phyloP scores from a whole-genome alignment of 768 basidiomycete genomes.

The Filobasidium floriforme region DNA sequence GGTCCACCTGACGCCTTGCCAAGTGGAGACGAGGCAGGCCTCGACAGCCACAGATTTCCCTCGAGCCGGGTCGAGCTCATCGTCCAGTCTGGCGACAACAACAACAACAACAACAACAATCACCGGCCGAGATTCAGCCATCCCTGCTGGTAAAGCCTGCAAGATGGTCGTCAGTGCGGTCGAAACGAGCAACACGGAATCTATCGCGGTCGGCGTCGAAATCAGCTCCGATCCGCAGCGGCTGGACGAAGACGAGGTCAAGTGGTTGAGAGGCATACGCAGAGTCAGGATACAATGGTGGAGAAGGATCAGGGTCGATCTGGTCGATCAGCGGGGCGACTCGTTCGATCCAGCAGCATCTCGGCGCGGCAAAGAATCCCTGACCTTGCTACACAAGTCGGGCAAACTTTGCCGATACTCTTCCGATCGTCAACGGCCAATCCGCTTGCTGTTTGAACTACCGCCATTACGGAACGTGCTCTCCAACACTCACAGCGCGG shows the following conservation, averaged over 20 bases:
- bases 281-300: slow-evolving; percentile 40
- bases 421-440: slow-evolving; percentile 53
- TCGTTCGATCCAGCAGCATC: slow-evolving; percentile 14
- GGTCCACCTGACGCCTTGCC: background rate
- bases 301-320: slow-evolving; percentile 25
- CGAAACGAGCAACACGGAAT: slow-evolving; percentile 28
- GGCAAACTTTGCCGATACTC: slow-evolving; percentile 91
- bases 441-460: slow-evolving; percentile 72
- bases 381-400: slow-evolving; percentile 62
- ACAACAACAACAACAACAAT: background rate
- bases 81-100: background rate
- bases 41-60: background rate
- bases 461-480: slow-evolving; percentile 46
- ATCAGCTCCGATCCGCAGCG: slow-evolving; percentile 25
- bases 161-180: background rate
- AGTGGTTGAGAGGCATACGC: slow-evolving; percentile 32
- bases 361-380: slow-evolving; percentile 38
- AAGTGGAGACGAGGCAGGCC: background rate
- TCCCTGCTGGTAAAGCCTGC: slow-evolving; percentile 1
- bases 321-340: background rate
- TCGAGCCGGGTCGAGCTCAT: background rate
- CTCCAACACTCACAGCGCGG: slow-evolving; percentile 36
- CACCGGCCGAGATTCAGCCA: background rate
- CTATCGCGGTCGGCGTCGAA: slow-evolving; percentile 38
- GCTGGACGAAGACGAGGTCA: slow-evolving; percentile 31